Evolutionary conservation across 495 filamentous ascomycete species (phyloP).

Genomic region (Lophiotrema nucula): DNA sequence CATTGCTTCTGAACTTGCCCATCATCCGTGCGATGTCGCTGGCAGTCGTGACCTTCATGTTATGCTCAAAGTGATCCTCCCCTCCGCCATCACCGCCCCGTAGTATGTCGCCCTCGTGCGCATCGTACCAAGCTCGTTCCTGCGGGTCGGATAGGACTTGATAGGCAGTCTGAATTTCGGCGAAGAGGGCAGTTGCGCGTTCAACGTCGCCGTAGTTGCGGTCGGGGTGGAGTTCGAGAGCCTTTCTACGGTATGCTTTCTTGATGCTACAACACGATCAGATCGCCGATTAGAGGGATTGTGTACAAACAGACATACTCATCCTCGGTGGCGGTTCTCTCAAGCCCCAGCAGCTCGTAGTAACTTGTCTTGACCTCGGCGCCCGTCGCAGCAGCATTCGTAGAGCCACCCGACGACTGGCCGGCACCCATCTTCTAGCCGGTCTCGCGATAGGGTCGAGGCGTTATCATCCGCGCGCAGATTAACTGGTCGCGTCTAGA

Average conservation of each 20-base stretch:
- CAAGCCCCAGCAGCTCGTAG: constrained; percentile 81
- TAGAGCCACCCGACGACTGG: constrained; percentile 59
- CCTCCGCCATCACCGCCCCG: constrained; percentile 55
- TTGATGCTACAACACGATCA: constrained; percentile 65
- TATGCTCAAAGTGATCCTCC: constrained; percentile 56
- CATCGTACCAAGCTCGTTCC: constrained; percentile 96
- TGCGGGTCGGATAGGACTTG: constrained; percentile 93
- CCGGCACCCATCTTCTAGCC: constrained; percentile 68
- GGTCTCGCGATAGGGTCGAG: constrained; percentile 35
- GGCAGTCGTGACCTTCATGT: constrained; percentile 68
- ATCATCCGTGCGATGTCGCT: constrained; percentile 73
- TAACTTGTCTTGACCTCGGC: constrained; percentile 71
- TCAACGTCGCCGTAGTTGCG: constrained; percentile 87
- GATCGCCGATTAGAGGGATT: not conserved
- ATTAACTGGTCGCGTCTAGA: not conserved
- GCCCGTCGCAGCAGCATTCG: constrained; percentile 20
- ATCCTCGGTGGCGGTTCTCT: constrained; percentile 70
- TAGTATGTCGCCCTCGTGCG: constrained; percentile 82
- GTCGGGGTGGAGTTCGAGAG: constrained; percentile 91
- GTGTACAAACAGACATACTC: constrained; percentile 69
- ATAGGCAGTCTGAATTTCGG: constrained; percentile 88
- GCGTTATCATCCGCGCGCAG: not conserved
- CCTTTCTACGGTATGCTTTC: constrained; percentile 86
- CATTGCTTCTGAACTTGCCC: constrained; percentile 68
- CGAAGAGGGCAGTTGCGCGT: constrained; percentile 78